Base-by-base conservation (phyloP, 805 yeast genomes). In the Saccharomyces mikatae region DNA sequence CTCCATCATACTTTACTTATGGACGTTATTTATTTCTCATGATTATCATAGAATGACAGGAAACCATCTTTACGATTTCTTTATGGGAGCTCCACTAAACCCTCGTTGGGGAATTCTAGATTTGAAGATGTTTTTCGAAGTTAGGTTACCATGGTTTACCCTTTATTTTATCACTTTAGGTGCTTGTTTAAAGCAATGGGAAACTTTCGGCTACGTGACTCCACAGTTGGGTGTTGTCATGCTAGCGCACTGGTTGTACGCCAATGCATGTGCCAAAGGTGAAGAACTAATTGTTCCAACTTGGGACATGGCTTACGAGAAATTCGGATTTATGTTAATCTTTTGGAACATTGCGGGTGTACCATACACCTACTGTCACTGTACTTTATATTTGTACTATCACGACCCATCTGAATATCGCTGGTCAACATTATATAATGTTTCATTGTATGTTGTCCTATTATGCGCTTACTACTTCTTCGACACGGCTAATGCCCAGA, bases 261-360 rank as follows among this genome's bases (percentile, higher is more conserved):
- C 96, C 57, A 92, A 94, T 67, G 97, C 97, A 2, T 92, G 98
- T 73, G 85, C 96, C 54, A 94, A 94, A 74, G 99, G 98, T 63
- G 99, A 94, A 74, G 98, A 94, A 71, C 77, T 92, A 64, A 94
- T 94, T 69, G 96, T 91, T 58, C 96, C 98, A 63, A 87, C 96
- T 21, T 94, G 99, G 98, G 99, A 94, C 72, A 92, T 94, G 97
- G 97, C 96, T 31, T 94, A 94, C 72, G 99, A 94, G 72, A 94
- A 94, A 74, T 94, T 94, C 65, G 99, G 99, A n/a, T 94, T 94
- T 78, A 91, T 94, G 98, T 81, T 94, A 61, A 83, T 91, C 63
- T 94, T 94, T 79, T 94, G 99, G 99, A 94, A 94, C 76, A 89
- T 94, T 70, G 97, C 97, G 31, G 99, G 99, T 65, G 99, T 94